Percentiles rank a stretch among this genome's conserved stretches.
These are phyloP conservation scores for Cryptococcus wingfieldii DNA, from an alignment of 1,284 basidiomycete species.

Conservation along the genomic window DNA sequence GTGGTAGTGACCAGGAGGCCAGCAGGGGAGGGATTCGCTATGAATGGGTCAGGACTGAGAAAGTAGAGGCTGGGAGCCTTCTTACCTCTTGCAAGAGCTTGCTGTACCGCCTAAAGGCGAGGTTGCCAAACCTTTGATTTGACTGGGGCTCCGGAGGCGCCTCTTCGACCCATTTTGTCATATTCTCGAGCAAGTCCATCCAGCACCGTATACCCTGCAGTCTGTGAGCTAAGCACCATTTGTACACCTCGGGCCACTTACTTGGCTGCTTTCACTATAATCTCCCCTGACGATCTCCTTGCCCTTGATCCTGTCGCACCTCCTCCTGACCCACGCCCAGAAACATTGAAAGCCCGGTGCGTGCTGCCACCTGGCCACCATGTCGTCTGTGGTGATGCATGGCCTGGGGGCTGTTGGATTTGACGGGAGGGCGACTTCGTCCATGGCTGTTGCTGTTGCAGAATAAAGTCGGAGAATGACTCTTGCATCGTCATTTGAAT, in stretches of 20 bases:
- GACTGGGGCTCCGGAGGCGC: conserved; percentile 73
- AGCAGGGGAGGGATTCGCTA: conserved; percentile 65
- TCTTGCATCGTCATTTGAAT: background rate
- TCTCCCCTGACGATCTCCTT: conserved; percentile 37
- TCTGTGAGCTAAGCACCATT: background rate
- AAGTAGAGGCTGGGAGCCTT: background rate
- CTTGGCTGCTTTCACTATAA: conserved; percentile 39
- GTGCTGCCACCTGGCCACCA: conserved; percentile 63
- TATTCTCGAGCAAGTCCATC: conserved; percentile 61
- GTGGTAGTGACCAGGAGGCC: conserved; percentile 49
- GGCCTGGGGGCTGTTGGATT: conserved; percentile 20
- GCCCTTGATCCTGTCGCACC: conserved; percentile 71
- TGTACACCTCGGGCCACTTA: conserved; percentile 33
- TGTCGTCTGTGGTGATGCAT: conserved; percentile 56
- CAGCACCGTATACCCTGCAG: conserved; percentile 35
- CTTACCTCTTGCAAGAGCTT: conserved; percentile 69
- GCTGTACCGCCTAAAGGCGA: conserved; percentile 86
- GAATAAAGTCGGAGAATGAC: too few species aligned
- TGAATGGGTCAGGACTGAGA: background rate
- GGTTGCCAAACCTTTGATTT: conserved; percentile 85
- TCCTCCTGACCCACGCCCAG: conserved; percentile 63
- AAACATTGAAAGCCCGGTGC: conserved; percentile 69
- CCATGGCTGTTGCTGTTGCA: too few species aligned
- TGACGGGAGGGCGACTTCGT: conserved; percentile 16
- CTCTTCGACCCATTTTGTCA: conserved; percentile 74